Evolutionary conservation across 2,329 filamentous ascomycete genomes (phyloP).

Genomic region (Teratosphaeriaceae sp.): DNA sequence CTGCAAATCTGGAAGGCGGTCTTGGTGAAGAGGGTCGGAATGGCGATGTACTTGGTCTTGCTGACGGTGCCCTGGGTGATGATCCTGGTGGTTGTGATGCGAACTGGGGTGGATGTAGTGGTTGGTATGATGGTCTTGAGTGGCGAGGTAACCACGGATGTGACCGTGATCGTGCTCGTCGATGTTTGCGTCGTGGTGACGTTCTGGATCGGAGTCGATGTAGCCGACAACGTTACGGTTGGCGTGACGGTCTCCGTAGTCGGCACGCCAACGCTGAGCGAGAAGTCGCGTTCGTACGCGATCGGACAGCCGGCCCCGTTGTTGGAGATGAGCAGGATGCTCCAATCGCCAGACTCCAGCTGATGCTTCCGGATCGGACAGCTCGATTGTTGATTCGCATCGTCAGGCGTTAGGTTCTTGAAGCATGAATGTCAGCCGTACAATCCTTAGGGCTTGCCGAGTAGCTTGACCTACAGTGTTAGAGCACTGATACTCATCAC

Average conservation of each 20-base stretch:
- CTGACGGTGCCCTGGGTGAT: conserved; percentile 2
- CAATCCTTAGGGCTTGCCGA: too few relatives aligned
- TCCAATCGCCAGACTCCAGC: background rate
- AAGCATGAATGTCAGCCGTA: too few relatives aligned
- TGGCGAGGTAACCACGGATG: background rate
- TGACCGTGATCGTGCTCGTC: background rate
- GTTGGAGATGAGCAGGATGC: background rate
- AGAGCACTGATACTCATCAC: background rate
- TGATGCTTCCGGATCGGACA: background rate
- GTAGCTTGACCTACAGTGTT: background rate
- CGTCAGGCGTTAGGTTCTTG: background rate
- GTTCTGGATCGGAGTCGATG: background rate
- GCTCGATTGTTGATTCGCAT: background rate
- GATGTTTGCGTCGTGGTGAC: background rate
- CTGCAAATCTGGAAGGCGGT: conserved; percentile 34
- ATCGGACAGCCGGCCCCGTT: background rate
- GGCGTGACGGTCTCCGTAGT: background rate
- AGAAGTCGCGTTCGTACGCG: background rate
- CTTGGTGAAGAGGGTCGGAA: conserved; percentile 16
- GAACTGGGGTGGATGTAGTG: conserved; percentile 4
- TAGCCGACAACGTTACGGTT: background rate
- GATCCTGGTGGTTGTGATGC: conserved; percentile 14
- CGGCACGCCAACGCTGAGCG: background rate
- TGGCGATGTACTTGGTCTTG: conserved; percentile 4
- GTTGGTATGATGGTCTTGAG: conserved; percentile 2